Evolutionary conservation across 164 flowering plant species (phyloP), one percentile per base, ranked within the genome.

Genomic region (Chimonanthus salicifolius): DNA sequence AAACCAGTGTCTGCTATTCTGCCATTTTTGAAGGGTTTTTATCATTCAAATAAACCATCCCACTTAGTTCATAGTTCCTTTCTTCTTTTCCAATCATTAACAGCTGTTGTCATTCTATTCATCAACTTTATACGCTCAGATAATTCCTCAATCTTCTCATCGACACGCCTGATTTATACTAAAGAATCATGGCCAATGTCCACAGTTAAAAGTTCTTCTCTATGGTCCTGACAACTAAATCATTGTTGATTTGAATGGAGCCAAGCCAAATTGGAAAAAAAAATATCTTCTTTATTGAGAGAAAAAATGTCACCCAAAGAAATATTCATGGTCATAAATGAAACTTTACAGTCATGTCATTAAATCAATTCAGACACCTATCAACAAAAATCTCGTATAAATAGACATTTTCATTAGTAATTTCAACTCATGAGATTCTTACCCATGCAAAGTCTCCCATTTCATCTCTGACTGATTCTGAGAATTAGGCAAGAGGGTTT

Each of bases 401-500:
- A 20, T 20, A 20, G 47, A 11, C 51, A 16, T 44, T 18, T 3
- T 13, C 68, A 33, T 33, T 65, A 48, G 60, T 54, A 54, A 54
- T 54, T 10, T n/a, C 11, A 13, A 11, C 16, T 54, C 60, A 11
- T 54, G 60, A 54, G 60, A 54, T 54, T 54, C 60, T n/a, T n/a
- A 54, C 4, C 50, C 50, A 47, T 67, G 8, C 70, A 47, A 8
- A 6, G 15, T 6, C 70, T 7, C 18, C 50, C 4, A 2, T 50
- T 69, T 69, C 71, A 69, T 51, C 9, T 69, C 10, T 7, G 43
- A 21, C 21, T n/a, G 7, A 50, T 69, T 80, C 13, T 33, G 62
- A 20, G 74, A 60, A 60, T 70, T 71, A 66, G 72, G 70, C 20
- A 21, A 54, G 47, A 67, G 65, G 45, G 60, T 79, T 78, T 82